phyloP scores from a whole-genome alignment of 371 early-diverging fungal species.

The Chytridiales sp. region DNA sequence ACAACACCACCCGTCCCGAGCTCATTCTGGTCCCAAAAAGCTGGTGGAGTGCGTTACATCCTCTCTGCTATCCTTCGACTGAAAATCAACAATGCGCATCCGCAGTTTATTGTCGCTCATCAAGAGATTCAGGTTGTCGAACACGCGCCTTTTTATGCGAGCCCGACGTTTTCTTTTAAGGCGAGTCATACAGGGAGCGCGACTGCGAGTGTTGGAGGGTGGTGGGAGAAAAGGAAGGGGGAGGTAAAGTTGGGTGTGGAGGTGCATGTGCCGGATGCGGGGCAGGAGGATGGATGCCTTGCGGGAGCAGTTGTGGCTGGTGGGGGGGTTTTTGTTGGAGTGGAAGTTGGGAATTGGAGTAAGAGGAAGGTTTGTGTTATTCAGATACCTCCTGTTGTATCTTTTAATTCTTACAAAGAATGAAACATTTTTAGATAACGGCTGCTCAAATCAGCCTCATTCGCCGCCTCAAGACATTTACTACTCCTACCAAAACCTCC shows the following conservation, averaged over 20 bases:
- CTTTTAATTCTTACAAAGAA: too few relatives aligned
- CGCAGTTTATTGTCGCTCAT: conserved; percentile 18
- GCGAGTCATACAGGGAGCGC: conserved; percentile 10
- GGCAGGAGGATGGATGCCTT: conserved; percentile 5
- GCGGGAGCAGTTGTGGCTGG: conserved; percentile 27
- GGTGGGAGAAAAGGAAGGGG: conserved; percentile 18
- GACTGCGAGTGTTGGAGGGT: conserved; percentile 15
- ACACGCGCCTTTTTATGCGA: conserved; percentile 8
- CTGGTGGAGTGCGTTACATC: conserved; percentile 48
- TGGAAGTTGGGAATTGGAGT: conserved; percentile 39
- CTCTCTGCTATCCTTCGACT: conserved; percentile 21
- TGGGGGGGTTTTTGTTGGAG: conserved; percentile 34
- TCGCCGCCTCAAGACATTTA: conserved; percentile 44
- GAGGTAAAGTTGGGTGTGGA: conserved; percentile 33
- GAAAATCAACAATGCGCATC: conserved; percentile 17
- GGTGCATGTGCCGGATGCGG: conserved; percentile 28
- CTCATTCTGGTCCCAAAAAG: conserved; percentile 35
- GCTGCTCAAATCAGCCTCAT: conserved; percentile 34
- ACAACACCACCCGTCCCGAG: conserved; percentile 31
- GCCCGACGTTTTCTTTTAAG: conserved; percentile 14
- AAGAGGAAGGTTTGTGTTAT: conserved; percentile 27
- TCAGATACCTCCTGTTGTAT: background rate
- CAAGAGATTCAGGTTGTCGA: conserved; percentile 29
- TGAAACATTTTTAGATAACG: background rate
- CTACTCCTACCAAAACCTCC: background rate